Evolutionary conservation across 75 land plant species (phyloP).

Genomic region (Cryptomeria japonica): DNA sequence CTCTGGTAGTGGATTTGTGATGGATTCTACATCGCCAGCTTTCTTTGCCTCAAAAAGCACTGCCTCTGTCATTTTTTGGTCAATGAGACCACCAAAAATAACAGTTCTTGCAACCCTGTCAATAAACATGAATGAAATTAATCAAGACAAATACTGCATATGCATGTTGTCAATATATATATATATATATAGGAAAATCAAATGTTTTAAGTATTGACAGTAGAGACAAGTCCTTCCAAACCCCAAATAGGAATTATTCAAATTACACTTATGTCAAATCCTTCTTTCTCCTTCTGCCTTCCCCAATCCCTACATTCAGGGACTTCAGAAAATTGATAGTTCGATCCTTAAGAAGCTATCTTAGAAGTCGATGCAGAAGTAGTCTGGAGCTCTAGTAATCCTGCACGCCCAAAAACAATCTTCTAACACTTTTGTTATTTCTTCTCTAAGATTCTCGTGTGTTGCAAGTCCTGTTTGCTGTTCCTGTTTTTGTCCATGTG

Average conservation of each 20-base stretch:
- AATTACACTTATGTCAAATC: not conserved
- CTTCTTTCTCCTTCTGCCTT: not conserved
- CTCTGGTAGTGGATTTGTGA: constrained; percentile 68
- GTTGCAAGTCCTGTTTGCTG: no score
- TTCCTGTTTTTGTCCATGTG: no score
- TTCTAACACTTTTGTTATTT: no score
- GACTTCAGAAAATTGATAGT: not conserved
- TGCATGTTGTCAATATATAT: not conserved
- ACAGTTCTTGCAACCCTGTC: constrained; percentile 93
- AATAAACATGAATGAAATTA: not conserved
- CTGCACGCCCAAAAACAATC: no score
- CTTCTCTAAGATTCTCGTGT: no score
- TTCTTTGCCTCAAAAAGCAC: constrained; percentile 57
- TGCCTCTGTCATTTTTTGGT: constrained; percentile 67
- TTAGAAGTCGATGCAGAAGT: not conserved
- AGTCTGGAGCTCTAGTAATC: no score
- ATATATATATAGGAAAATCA: not conserved
- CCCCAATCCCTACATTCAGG: not conserved
- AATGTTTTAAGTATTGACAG: not conserved
- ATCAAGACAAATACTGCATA: not conserved
- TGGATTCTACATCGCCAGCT: constrained; percentile 57
- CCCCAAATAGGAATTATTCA: not conserved
- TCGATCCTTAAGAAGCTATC: not conserved
- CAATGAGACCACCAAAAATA: constrained; percentile 77
- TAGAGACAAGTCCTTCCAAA: not conserved